Percentiles rank a stretch among this genome's conserved stretches.
Conservation (phyloP, 2,329 filamentous ascomycete species). For the Chalara sp. region DNA sequence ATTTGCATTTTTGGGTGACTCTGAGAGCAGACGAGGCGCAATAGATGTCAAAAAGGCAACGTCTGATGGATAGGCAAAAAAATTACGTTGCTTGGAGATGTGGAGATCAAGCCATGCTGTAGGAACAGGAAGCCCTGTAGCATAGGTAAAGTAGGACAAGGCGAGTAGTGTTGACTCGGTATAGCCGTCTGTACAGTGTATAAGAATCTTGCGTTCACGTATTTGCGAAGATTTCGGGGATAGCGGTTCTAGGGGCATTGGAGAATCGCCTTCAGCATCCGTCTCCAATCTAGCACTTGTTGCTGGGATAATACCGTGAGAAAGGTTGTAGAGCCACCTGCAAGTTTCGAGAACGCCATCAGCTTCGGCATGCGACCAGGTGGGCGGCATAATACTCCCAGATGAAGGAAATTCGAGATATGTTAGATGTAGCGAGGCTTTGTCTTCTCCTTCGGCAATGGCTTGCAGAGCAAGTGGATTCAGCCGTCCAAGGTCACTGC, state of each 20-base stretch:
- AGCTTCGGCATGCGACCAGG: conserved; percentile 75
- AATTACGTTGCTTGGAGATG: conserved; percentile 74
- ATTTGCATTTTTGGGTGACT: conserved; percentile 51
- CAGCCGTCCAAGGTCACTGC: conserved; percentile 75
- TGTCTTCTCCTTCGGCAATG: conserved; percentile 47
- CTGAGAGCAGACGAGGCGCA: conserved; percentile 65
- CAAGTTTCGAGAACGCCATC: conserved; percentile 82
- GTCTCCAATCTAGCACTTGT: conserved; percentile 6
- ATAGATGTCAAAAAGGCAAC: conserved; percentile 75
- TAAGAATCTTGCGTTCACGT: conserved; percentile 59
- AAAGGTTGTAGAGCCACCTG: conserved; percentile 81
- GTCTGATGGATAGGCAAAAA: conserved; percentile 92
- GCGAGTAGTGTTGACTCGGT: conserved; percentile 88
- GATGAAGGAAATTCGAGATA: conserved; percentile 83
- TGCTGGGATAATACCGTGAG: conserved; percentile 52
- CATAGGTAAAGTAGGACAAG: conserved; percentile 90
- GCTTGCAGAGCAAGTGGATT: conserved; percentile 60
- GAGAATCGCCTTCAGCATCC: conserved; percentile 47
- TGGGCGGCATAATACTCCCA: conserved; percentile 81
- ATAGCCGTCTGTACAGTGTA: conserved; percentile 94
- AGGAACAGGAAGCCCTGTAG: conserved; percentile 71
- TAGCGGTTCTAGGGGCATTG: conserved; percentile 34
- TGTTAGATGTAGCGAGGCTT: conserved; percentile 29
- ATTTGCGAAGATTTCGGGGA: conserved; percentile 15
- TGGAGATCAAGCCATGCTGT: conserved; percentile 87